Conservation (phyloP, 2,329 filamentous ascomycete genomes). For the Endoconidiophora polonica region DNA sequence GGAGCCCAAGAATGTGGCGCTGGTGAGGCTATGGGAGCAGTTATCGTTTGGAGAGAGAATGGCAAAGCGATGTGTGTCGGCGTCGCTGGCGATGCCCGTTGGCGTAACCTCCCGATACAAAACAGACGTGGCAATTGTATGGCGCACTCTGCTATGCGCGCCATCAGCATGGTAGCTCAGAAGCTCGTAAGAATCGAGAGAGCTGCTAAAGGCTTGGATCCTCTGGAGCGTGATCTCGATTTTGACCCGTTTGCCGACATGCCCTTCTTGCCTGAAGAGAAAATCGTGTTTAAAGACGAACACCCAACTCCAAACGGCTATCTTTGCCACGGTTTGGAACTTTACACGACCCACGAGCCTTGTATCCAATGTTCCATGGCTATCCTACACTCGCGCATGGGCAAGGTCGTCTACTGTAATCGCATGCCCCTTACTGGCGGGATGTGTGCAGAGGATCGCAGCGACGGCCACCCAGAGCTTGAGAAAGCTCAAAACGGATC, state of each 20-base stretch:
- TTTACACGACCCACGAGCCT: constrained; percentile 90
- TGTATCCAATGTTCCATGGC: constrained; percentile 97
- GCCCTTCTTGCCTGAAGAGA: constrained; percentile 52
- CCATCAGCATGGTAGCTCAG: constrained; percentile 67
- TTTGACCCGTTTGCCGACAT: constrained; percentile 51
- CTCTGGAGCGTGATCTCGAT: constrained; percentile 26
- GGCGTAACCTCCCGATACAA: constrained; percentile 35
- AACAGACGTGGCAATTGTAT: constrained; percentile 50
- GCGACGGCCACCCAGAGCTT: constrained; percentile 26
- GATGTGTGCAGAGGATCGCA: constrained; percentile 58
- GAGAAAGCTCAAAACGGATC: constrained; percentile 31
- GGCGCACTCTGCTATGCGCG: constrained; percentile 61
- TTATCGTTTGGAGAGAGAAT: constrained; percentile 50
- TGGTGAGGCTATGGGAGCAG: constrained; percentile 57
- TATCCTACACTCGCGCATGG: constrained; percentile 83
- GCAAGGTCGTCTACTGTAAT: constrained; percentile 62
- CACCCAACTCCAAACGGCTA: constrained; percentile 65
- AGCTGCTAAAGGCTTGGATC: constrained; percentile 21
- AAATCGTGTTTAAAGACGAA: constrained; percentile 42
- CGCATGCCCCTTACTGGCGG: constrained; percentile 71
- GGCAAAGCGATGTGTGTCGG: constrained; percentile 44
- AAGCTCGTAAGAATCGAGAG: constrained; percentile 43
- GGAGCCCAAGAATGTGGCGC: constrained; percentile 40
- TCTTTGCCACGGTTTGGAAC: constrained; percentile 80
- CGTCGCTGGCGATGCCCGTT: constrained; percentile 61